Base-by-base conservation (phyloP, 306 rosid species). In the Quercus ilex region DNA sequence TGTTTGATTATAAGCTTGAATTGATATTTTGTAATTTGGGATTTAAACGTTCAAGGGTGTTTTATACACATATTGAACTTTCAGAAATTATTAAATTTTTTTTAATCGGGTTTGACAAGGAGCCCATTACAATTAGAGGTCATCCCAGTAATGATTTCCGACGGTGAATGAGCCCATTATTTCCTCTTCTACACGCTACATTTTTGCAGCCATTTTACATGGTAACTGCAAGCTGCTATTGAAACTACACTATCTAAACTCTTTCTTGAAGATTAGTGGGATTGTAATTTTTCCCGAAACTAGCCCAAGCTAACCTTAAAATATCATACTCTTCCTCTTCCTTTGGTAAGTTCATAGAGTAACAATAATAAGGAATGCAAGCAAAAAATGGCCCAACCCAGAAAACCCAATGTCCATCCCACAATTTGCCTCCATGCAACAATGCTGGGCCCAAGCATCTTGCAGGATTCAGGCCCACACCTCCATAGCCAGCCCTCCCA, bases 371-470 rank as follows among this genome's bases (percentile, higher is more conserved):
- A 4, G 69, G 31, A 20, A 80, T 14, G 9, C 97, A 91, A 8
- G 97, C 97, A 78, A 87, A 80, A 55, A 91, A 77, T 35, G 97
- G 92, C 46, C 97, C 98, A 59, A 84, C 53, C 98, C 97, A 93
- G 13, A 91, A 93, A 77, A 93, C 88, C 98, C 98, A 93, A 84
- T 89, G 98, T 1, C 93, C 95, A 4, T 86, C 53, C 98, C 98
- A 91, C 33, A 93, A 46, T 5, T 30, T 31, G 0, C 91, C 93
- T 6, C 91, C 93, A 2, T 53, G 59, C 75, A 89, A 21, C 82
- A 93, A 76, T 1, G 93, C 97, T 0, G 95, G 86, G 35, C 98
- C 98, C 15, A 93, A 77, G 38, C 94, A 90, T 69, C 98, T 85
- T 6, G 94, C 96, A 1, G 96, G 92, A 79, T 85, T 92, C 25